These are phyloP conservation scores for Kalaharituber pfeilii DNA, from an alignment of 2,329 filamentous ascomycete genomes.

Conservation along the genomic window DNA sequence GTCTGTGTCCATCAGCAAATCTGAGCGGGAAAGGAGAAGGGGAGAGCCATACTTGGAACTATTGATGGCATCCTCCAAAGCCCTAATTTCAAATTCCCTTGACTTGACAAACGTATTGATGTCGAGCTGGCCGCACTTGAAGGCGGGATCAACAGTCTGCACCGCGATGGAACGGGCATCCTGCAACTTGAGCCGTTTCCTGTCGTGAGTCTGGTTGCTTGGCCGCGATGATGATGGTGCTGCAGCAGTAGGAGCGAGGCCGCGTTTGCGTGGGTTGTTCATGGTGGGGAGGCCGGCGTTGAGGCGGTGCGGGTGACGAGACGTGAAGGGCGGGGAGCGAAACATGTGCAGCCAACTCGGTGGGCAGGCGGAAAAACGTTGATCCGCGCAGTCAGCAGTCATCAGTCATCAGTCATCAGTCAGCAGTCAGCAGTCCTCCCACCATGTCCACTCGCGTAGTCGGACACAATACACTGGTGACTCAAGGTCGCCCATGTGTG, in stretches of 20 bases:
- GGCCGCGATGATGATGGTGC: background rate
- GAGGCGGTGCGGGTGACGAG: too few species aligned
- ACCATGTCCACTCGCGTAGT: too few species aligned
- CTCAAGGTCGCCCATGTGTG: too few species aligned
- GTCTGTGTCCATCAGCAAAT: constrained; percentile 33
- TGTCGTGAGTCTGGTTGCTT: constrained; percentile 1
- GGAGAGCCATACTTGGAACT: constrained; percentile 28
- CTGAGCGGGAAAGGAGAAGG: background rate
- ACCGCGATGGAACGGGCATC: constrained; percentile 33
- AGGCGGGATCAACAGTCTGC: constrained; percentile 29
- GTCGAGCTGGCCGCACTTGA: constrained; percentile 61
- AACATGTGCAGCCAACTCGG: too few species aligned
- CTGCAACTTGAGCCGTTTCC: constrained; percentile 29
- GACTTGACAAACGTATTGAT: constrained; percentile 68
- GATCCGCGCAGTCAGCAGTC: too few species aligned
- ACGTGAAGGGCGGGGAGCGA: too few species aligned
- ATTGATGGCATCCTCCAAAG: constrained; percentile 66
- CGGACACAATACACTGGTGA: too few species aligned
- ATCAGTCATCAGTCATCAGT: too few species aligned
- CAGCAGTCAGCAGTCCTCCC: too few species aligned
- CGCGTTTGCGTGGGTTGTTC: background rate
- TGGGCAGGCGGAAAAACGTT: too few species aligned
- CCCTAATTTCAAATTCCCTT: constrained; percentile 75
- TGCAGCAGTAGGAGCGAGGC: background rate
- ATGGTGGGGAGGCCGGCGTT: too few species aligned